Conservation (phyloP, 352 stramenopile species). For the Globisporangium splendens region DNA sequence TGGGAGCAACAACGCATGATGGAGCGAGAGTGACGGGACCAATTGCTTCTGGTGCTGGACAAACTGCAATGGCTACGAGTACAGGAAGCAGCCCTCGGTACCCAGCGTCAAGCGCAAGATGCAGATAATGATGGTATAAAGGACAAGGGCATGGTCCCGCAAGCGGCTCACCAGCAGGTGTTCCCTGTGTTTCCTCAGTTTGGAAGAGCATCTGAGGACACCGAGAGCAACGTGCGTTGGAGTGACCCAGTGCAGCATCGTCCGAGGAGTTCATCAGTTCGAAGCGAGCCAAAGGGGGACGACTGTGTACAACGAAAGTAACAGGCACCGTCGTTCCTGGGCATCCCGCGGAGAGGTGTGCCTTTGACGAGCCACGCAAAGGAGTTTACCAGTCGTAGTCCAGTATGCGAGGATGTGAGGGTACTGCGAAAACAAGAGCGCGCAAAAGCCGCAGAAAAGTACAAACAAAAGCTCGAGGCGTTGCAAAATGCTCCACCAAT, state of each 20-base stretch:
- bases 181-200: constrained; percentile 1
- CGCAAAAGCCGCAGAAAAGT: constrained; percentile 40
- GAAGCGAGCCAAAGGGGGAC: neutral
- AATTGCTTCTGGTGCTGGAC: constrained; percentile 32
- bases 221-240: constrained; percentile 24
- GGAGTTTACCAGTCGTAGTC: constrained; percentile 28
- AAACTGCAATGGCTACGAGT: constrained; percentile 40
- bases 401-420: constrained; percentile 48
- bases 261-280: neutral
- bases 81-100: constrained; percentile 11
- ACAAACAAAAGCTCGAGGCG: constrained; percentile 28
- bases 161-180: neutral
- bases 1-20: too few relatives aligned
- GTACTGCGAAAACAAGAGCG: constrained; percentile 36
- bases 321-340: constrained; percentile 17
- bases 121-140: neutral
- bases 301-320: neutral
- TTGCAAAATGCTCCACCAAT: constrained; percentile 6
- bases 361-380: constrained; percentile 42
- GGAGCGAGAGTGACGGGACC: constrained; percentile 30
- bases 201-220: neutral
- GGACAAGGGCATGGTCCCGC: neutral
- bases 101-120: neutral
- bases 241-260: constrained; percentile 31
- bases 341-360: constrained; percentile 41